A percentile compares a stretch with the other conserved stretches of the same genome.
phyloP scores from a whole-genome alignment of 768 basidiomycete species.

The Auriculariales sp. region DNA sequence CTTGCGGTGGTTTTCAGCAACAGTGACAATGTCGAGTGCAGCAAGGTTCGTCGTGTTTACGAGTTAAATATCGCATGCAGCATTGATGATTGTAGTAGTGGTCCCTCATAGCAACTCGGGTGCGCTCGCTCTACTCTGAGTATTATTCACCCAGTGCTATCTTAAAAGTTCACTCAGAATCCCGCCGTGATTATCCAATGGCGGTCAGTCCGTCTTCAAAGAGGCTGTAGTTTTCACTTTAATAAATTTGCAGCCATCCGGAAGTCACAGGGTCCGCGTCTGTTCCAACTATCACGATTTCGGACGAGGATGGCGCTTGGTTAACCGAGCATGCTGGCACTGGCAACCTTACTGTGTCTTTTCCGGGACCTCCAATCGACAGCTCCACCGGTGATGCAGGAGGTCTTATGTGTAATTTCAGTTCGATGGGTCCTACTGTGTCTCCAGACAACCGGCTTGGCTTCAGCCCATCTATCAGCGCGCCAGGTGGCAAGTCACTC shows the following conservation, averaged over 20 bases:
- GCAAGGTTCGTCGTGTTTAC: not conserved
- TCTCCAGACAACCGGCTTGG: no score
- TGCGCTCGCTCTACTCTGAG: not conserved
- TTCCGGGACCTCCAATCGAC: not conserved
- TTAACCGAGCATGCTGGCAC: not conserved
- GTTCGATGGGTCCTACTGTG: no score
- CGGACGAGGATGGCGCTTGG: not conserved
- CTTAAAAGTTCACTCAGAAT: not conserved
- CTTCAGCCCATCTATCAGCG: no score
- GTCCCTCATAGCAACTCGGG: no score
- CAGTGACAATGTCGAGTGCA: not conserved
- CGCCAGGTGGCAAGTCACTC: no score
- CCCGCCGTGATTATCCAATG: not conserved
- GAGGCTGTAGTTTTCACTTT: no score
- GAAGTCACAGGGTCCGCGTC: no score
- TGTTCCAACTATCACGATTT: not conserved
- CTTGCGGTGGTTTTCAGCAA: not conserved
- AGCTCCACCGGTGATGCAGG: no score
- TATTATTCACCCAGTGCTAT: not conserved
- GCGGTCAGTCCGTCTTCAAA: not conserved
- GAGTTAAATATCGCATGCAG: no score
- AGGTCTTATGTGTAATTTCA: no score
- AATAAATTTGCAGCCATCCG: no score
- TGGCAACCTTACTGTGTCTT: not conserved
- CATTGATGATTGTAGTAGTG: no score